These are phyloP conservation scores for Eimeria praecox DNA, from an alignment of 169 alveolate species.

Conservation along the genomic window DNA sequence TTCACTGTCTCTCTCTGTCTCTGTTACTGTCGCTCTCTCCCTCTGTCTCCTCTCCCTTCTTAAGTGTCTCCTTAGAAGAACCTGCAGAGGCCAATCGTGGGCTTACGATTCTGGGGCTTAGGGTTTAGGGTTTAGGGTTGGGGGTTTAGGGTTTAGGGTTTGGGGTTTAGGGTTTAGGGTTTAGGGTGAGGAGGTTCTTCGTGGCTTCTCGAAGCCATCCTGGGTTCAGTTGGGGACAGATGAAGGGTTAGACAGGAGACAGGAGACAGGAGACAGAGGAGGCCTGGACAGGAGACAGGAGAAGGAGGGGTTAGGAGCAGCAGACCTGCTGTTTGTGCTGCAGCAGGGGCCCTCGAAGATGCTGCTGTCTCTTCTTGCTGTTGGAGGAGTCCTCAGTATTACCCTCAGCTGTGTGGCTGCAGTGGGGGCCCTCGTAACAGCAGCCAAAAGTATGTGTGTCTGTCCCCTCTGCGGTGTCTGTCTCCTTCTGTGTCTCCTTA, in stretches of 20 bases:
- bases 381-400: conserved; percentile 44
- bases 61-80: too few relatives aligned
- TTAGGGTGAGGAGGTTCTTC: too few relatives aligned
- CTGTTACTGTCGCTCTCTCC: neutral
- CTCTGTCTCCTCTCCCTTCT: too few relatives aligned
- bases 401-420: conserved; percentile 40
- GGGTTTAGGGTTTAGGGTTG: too few relatives aligned
- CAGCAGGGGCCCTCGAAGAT: conserved; percentile 21
- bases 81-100: too few relatives aligned
- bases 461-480: conserved; percentile 2
- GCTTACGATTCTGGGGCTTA: too few relatives aligned
- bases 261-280: neutral
- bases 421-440: conserved; percentile 19
- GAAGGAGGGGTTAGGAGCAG: neutral
- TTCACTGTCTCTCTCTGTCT: neutral
- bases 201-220: neutral
- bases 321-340: neutral
- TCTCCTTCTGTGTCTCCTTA: neutral
- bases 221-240: neutral
- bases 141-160: neutral
- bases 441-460: neutral
- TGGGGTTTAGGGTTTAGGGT: neutral
- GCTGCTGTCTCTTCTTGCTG: conserved; percentile 45
- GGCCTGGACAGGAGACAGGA: neutral
- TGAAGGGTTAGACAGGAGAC: neutral